phyloP scores from a whole-genome alignment of 2,329 filamentous ascomycete genomes.

The Neonectria sp. region DNA sequence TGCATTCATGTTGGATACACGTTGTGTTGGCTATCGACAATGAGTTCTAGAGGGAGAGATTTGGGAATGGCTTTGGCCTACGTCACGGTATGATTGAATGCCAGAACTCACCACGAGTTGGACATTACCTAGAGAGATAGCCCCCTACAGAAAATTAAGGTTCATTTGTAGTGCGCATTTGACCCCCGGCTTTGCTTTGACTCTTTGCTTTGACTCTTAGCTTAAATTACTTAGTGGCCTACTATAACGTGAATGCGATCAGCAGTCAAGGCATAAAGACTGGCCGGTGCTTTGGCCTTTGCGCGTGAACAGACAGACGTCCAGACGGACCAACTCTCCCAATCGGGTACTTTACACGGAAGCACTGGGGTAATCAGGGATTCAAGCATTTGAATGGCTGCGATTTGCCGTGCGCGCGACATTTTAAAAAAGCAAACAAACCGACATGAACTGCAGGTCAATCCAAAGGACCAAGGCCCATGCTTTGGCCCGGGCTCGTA shows the following conservation, averaged over 20 bases:
- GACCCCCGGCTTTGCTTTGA: neutral
- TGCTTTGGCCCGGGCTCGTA: neutral
- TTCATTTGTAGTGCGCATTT: neutral
- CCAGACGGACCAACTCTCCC: neutral
- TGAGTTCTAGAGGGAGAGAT: neutral
- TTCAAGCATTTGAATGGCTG: neutral
- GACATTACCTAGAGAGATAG: no score
- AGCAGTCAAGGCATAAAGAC: neutral
- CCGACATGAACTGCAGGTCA: neutral
- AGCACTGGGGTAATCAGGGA: neutral
- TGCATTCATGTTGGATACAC: neutral
- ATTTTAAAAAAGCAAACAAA: slow-evolving; percentile 10
- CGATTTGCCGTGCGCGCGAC: slow-evolving; percentile 3
- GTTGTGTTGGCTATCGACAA: neutral
- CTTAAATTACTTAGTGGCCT: neutral
- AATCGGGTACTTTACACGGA: neutral
- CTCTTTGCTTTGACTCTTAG: slow-evolving; percentile 3
- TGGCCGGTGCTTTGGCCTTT: neutral
- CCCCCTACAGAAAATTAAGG: neutral
- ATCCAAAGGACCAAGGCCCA: neutral
- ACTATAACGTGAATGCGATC: neutral
- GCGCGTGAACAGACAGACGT: neutral
- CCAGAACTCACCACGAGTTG: neutral
- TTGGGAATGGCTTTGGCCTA: neutral
- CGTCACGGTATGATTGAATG: neutral